These are phyloP conservation scores for Aphanomyces astaci DNA, from an alignment of 352 stramenopile species.

Conservation along the genomic window DNA sequence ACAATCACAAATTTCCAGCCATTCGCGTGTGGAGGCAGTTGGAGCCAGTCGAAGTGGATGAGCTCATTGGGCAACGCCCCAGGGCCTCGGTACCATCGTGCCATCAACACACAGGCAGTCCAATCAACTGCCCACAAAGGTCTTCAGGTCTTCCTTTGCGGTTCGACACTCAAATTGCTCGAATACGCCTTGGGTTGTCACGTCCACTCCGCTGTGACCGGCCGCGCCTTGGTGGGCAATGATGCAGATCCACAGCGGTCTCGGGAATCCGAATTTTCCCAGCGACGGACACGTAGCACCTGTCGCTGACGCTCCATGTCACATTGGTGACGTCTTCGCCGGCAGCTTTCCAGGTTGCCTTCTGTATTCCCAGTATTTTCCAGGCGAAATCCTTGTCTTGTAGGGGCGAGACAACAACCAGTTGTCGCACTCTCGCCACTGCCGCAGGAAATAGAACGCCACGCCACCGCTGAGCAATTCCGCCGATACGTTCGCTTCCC, in stretches of 20 bases:
- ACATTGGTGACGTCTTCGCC: too few relatives aligned
- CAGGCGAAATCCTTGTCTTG: not conserved
- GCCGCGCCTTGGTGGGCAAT: not conserved
- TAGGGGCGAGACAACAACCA: not conserved
- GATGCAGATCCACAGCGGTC: not conserved
- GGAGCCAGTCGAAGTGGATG: slow-evolving; percentile 35
- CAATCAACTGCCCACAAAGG: not conserved
- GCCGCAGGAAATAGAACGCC: not conserved
- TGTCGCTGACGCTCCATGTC: not conserved
- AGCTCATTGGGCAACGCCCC: slow-evolving; percentile 30
- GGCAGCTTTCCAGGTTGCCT: too few relatives aligned
- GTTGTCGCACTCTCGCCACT: not conserved
- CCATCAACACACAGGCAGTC: not conserved
- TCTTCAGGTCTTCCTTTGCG: not conserved
- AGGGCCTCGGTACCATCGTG: slow-evolving; percentile 22
- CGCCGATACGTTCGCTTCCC: slow-evolving; percentile 19
- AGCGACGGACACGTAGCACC: not conserved
- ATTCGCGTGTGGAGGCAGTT: slow-evolving; percentile 14
- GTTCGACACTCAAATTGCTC: not conserved
- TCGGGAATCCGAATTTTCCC: not conserved
- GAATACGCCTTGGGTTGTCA: too few relatives aligned
- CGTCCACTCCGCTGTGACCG: not conserved
- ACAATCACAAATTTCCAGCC: too few relatives aligned
- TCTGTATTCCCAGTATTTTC: too few relatives aligned
- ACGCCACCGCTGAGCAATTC: slow-evolving; percentile 14